Evolutionary conservation across 1,284 basidiomycete species (phyloP).

Genomic region (Apiotrichum laibachii): DNA sequence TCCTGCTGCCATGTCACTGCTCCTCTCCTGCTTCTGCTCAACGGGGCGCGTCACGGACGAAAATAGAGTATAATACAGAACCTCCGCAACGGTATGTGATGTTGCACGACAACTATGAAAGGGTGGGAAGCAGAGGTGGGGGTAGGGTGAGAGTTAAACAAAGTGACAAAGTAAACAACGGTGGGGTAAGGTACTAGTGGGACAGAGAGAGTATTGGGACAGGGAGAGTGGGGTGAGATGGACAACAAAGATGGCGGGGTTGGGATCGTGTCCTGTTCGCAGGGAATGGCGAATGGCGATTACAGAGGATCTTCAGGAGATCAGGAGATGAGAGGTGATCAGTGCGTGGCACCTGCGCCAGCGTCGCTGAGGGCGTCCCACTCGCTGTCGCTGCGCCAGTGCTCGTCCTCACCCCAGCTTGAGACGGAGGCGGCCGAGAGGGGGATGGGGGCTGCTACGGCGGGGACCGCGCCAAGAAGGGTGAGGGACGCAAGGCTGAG

Average conservation of each 20-base stretch:
- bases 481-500: neutral
- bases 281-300: too few species aligned
- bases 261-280: too few species aligned
- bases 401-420: conserved; percentile 18
- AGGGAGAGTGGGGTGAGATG: neutral
- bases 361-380: conserved; percentile 19
- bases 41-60: neutral
- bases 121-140: neutral
- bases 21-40: neutral
- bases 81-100: conserved; percentile 7
- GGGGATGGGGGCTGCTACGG: neutral
- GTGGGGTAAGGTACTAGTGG: neutral
- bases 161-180: neutral
- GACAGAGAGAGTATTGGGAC: neutral
- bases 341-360: neutral
- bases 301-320: neutral
- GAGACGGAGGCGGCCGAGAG: conserved; percentile 4
- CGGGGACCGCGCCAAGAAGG: neutral
- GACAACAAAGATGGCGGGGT: too few species aligned
- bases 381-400: conserved; percentile 12
- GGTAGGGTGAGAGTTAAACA: neutral
- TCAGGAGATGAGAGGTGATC: neutral
- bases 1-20: neutral
- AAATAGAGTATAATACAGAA: conserved; percentile 7
- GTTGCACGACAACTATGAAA: conserved; percentile 3